These are phyloP conservation scores for Babesia bovis DNA, from an alignment of 169 alveolate species.

Conservation along the genomic window DNA sequence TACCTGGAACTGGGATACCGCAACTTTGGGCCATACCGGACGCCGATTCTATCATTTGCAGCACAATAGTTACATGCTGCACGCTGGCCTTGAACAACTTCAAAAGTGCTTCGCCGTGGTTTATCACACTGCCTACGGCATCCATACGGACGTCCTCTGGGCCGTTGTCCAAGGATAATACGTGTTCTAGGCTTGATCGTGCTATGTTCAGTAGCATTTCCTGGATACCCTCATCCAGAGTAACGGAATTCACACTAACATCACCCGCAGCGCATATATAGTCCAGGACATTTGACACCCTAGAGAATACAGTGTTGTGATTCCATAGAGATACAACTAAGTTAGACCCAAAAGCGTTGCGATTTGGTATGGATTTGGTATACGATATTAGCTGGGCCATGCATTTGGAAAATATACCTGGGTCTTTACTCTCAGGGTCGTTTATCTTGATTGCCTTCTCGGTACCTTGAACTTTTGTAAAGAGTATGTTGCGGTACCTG, in stretches of 20 bases:
- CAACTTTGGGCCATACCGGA: neutral
- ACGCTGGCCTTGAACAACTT: constrained; percentile 13
- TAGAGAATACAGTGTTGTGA: neutral
- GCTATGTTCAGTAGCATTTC: constrained; percentile 27
- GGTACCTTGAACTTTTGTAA: constrained; percentile 2
- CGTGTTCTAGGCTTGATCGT: constrained; percentile 23
- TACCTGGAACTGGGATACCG: neutral
- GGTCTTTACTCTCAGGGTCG: neutral
- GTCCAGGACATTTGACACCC: neutral
- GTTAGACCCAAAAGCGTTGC: constrained; percentile 6
- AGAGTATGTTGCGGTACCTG: constrained; percentile 19
- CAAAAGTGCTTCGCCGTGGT: constrained; percentile 1
- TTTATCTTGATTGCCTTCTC: neutral
- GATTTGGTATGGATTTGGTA: neutral
- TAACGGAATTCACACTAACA: neutral
- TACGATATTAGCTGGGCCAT: neutral
- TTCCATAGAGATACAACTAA: constrained; percentile 14
- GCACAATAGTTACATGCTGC: neutral
- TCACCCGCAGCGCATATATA: constrained; percentile 26
- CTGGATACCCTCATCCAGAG: constrained; percentile 20
- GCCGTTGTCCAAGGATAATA: neutral
- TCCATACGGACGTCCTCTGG: neutral
- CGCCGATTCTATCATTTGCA: constrained; percentile 20
- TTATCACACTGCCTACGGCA: constrained; percentile 8
- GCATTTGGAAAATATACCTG: neutral